A percentile compares a stretch with the other conserved stretches of the same genome.
Conservation (phyloP, 192 early-diverging fungal species). For the Backusella morwellensis region DNA sequence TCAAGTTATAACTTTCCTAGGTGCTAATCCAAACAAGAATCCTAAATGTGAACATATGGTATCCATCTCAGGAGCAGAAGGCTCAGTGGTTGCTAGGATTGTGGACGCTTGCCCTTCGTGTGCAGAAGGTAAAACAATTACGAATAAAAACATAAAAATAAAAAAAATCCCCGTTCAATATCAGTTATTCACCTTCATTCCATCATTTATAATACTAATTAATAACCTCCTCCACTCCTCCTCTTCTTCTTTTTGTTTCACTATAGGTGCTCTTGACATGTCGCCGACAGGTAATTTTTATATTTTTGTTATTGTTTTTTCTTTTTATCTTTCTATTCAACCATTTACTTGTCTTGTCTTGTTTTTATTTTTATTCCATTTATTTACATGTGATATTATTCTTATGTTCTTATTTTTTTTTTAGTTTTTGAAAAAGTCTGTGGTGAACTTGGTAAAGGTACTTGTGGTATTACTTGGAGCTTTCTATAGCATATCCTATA, state of each 20-base stretch:
- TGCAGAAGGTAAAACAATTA: conserved; percentile 1
- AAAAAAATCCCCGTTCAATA: background rate
- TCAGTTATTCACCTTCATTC: background rate
- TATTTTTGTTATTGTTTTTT: background rate
- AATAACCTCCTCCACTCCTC: background rate
- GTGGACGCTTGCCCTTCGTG: conserved; percentile 28
- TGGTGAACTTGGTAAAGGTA: conserved; percentile 10
- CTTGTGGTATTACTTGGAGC: conserved; percentile 26
- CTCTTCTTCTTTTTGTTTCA: background rate
- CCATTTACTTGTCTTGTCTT: background rate
- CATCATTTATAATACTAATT: background rate
- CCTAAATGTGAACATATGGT: conserved; percentile 22
- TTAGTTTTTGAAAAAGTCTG: conserved; percentile 24
- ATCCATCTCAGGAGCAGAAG: conserved; percentile 11
- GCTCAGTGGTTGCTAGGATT: conserved; percentile 11
- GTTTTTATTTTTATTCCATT: background rate
- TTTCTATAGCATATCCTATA: background rate
- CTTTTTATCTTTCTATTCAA: background rate
- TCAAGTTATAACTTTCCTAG: conserved; percentile 8
- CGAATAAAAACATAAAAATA: background rate
- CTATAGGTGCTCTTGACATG: conserved; percentile 21
- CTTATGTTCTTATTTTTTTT: conserved; percentile 18
- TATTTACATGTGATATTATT: background rate
- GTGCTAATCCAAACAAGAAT: conserved; percentile 29
- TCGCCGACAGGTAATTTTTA: conserved; percentile 24